Base-by-base conservation (phyloP, 495 filamentous ascomycete species). In the Rostrohypoxylon terebratum region DNA sequence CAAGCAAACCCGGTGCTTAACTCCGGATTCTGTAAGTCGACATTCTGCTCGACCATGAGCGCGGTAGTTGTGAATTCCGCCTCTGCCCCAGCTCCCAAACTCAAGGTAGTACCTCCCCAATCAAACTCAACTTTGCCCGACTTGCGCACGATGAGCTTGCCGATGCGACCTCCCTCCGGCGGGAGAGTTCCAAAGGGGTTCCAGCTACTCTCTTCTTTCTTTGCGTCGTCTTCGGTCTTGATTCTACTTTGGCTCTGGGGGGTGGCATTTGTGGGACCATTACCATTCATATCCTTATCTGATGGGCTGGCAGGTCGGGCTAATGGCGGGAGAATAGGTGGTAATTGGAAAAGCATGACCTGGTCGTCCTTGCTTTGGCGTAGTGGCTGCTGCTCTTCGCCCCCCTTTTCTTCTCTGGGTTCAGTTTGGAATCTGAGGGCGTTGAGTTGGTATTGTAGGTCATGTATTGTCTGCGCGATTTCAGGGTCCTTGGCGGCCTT, bases 261-360 rank as follows among this genome's bases (percentile, higher is more conserved):
- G n/a, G 80, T 14, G 38, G 38, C 13, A 4, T 42, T 42, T 14
- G 0, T 14, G 38, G 14, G 66, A 21, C 83, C 77, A 33, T 81
- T 71, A 42, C 54, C 71, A 20, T 71, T 77, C 14, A 71, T 45
- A 13, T 76, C 62, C 10, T 53, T 63, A n/a, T 65, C 34, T 9
- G 72, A 54, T 14, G 72, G 66, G 1, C 77, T 68, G 6, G 71
- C 47, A 16, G 68, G 73, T 38, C 82, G 82, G 1, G 71, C 65
- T 63, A 91, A 79, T 3, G 86, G 84, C 16, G 89, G 89, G 0
- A 90, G 78, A 14, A 88, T 81, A 11, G 87, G 85, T 18, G 90
- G 90, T 63, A 92, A 83, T 77, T 91, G 90, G 78, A 92, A 90
- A 54, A 91, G 81, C 61, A 89, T 90, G 64, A 90, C 77, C 51